Base-by-base conservation (phyloP, 179 eudicot species). In the Monotropa hypopitys region DNA sequence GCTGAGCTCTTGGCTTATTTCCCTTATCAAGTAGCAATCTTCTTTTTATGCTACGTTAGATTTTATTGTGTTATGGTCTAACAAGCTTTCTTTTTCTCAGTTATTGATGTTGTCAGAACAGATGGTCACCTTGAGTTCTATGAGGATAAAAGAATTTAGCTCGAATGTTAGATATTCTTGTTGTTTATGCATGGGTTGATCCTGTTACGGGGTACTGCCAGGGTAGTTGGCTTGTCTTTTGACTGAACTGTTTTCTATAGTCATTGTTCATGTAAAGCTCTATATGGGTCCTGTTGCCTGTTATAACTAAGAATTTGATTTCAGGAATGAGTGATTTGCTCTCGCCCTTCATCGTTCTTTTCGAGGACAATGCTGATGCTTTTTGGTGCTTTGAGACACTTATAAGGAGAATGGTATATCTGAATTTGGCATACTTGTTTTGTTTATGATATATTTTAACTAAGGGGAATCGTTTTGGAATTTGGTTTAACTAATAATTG, bases 131-230 rank as follows among this genome's bases (percentile, higher is more conserved):
- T 95, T 56, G 95, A 92, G 70, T 95, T 95, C 76, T 95, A 93
- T 65, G 97, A 89, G 84, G 93, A 95, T 81, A 83, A 18, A 91
- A 88, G 84, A 95, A 95, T 88, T 87, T 95, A 81, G 97, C 99
- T 67, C 88, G 99, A 80, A 93, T 95, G 99, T 93, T 97, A 3
- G 99, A 95, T 86, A 95, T 95, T 80, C 99, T 95, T 81, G 99
- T 97, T 79, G 99, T 95, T 71, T 95, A 95, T 87, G 99, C 99
- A 30, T 95, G 97, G 99, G 92, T 95, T 82, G 97, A 95, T 88
- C 99, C 99, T 82, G 90, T 86, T 76, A 95, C 99, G 42, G 99
- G 99, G 79, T 95, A 95, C 83, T 95, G 99, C 86, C 99, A 95
- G 93, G 99, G 98, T 94, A 76, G 35, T 77, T 77, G 69, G 42